Base-by-base conservation (phyloP, 2,329 filamentous ascomycete species). In the Bipolaris cookei region DNA sequence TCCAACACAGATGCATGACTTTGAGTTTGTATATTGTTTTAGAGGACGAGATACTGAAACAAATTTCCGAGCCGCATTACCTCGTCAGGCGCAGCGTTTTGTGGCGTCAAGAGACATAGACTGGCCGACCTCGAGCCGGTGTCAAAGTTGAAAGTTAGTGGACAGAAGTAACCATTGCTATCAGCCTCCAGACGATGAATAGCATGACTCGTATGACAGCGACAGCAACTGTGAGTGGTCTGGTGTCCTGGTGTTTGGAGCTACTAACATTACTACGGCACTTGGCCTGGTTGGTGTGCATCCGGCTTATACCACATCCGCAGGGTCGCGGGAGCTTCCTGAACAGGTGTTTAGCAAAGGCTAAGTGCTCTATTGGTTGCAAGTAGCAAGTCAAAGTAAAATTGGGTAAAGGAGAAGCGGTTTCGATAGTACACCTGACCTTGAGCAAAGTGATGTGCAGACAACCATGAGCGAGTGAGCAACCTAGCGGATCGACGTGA, bases 81-180 rank as follows among this genome's bases (percentile, higher is more conserved):
- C 6, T 21, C 14, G 32, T 48, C 34, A 38, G 34, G 25, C 18
- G 34, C 38, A 16, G 32, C 16, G 21, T 37, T 28, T 18, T 18
- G 44, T 50, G 21, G 39, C 28, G 28, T 10, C 21, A 28, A 30
- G 16, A 28, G 14, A 53, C 42, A 43, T 34, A 42, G 39, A 32
- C 37, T 56, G 20, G 54, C 54, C 54, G 54, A 56, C 43, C 37
- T 52, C 11, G 8, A 53, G 30, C 54, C 54, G 54, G 39, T 47
- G 14, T 45, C 35, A 21, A 21, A 37, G 13, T 14, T 37, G 49
- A 47, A 43, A 35, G 37, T 23, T 37, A 43, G n/a, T 23, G 10
- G 30, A 47, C 49, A 43, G 43, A 20, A 32, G 45, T 41, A 6
- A 34, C 54, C 48, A 35, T 30, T 44, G 23, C 28, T 46, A 38